Evolutionary conservation across 2,329 filamentous ascomycete species (phyloP), one percentile per base, ranked within the genome.

Genomic region (Curvularia verruculosa): DNA sequence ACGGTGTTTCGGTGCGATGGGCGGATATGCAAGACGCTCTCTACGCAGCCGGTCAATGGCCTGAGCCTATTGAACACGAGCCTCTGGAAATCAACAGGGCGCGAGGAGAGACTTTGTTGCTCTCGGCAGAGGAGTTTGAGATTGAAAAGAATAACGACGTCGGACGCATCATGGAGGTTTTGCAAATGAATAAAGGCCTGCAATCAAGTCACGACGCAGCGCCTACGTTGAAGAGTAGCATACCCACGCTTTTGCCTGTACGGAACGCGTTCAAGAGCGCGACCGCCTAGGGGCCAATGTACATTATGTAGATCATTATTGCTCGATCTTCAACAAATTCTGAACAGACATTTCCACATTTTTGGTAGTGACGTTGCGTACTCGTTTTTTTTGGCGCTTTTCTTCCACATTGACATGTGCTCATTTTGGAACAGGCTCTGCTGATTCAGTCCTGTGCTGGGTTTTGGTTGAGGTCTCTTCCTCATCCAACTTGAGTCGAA

Each of bases 21-120:
- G 67, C 68, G 5, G 69, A 78, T 43, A 50, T 75, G 12, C 54
- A 63, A 21, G 74, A 78, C 50, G 71, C 69, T 12, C 55, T 73
- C 19, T 72, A 70, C 56, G 68, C 69, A 0, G 50, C 54, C 1
- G 61, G 55, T 0, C 39, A 61, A 6, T 70, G 69, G 69, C 66
- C 68, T 15, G 63, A 59, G 1, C 40, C 47, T 7, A 68, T 73
- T 10, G 56, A 58, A 13, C 69, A 71, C 58, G 68, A 71, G 26
- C 41, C 49, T 0, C 56, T 72, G 2, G 41, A 55, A 10, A 19
- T 70, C 19, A 64, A 68, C 46, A 50, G 26, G 7, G 34, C 49
- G 1, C 58, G 63, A 5, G 54, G 57, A 7, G 49, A 60, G 2
- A 59, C 65, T 1, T 18, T 59, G 2, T 57, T 63, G 41, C 48